A percentile compares a stretch with the other conserved stretches of the same genome.
Conservation (phyloP, 148 eudicot species). For the Hydrangea macrophylla region DNA sequence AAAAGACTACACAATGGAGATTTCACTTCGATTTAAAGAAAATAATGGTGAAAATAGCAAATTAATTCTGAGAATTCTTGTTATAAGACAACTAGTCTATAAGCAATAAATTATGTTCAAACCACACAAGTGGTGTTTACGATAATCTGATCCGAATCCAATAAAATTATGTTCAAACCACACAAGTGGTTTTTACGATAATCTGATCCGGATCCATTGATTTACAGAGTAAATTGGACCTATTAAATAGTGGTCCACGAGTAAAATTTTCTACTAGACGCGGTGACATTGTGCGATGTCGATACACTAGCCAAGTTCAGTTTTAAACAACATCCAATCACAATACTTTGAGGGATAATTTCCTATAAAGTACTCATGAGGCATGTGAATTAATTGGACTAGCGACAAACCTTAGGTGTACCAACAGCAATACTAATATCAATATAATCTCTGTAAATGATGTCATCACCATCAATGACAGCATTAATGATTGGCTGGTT, state of each 20-base stretch:
- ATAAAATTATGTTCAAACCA: too few species aligned
- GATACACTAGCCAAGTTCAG: not conserved
- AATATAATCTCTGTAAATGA: conserved; percentile 71
- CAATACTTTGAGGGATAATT: not conserved
- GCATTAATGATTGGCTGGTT: conserved; percentile 75
- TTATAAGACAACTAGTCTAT: too few species aligned
- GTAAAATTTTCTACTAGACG: not conserved
- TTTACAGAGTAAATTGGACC: not conserved
- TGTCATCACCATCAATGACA: conserved; percentile 83
- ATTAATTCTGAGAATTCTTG: too few species aligned
- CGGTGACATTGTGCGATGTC: not conserved
- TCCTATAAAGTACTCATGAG: not conserved
- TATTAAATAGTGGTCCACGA: not conserved
- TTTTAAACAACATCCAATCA: not conserved
- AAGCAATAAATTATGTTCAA: too few species aligned
- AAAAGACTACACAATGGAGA: too few species aligned
- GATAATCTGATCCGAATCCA: too few species aligned
- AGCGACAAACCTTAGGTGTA: conserved; percentile 59
- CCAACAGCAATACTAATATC: conserved; percentile 91
- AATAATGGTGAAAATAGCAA: too few species aligned
- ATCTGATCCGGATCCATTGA: not conserved
- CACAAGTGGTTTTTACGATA: too few species aligned
- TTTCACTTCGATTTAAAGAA: too few species aligned
- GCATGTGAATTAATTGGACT: not conserved
- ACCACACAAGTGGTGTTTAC: too few species aligned